phyloP scores from a whole-genome alignment of 2,329 filamentous ascomycete species.

The Diplocarpon mali region DNA sequence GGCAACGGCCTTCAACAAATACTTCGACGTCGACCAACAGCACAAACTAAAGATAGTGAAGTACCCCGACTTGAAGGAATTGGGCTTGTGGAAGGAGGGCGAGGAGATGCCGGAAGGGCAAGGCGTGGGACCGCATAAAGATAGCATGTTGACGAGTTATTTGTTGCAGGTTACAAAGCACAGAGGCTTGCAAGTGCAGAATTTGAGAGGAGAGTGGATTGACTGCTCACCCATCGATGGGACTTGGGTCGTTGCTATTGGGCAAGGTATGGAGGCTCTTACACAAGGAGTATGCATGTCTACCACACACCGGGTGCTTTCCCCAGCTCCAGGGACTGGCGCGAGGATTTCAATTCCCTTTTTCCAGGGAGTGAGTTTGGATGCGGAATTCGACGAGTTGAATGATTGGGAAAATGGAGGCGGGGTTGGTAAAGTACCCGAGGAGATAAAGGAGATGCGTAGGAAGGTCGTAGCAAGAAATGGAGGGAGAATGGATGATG shows the following conservation, averaged over 20 bases:
- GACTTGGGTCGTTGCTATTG: constrained; percentile 78
- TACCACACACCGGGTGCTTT: constrained; percentile 77
- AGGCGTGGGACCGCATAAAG: constrained; percentile 71
- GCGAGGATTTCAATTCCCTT: constrained; percentile 74
- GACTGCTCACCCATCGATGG: constrained; percentile 66
- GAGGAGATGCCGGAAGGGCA: constrained; percentile 35
- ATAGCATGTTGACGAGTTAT: constrained; percentile 74
- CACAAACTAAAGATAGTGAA: constrained; percentile 87
- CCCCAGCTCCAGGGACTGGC: constrained; percentile 56
- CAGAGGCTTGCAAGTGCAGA: constrained; percentile 71
- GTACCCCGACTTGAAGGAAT: constrained; percentile 62
- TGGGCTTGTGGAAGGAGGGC: constrained; percentile 34
- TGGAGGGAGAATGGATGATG: constrained; percentile 54
- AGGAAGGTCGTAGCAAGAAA: constrained; percentile 44
- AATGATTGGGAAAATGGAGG: constrained; percentile 51
- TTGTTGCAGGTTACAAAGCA: constrained; percentile 72
- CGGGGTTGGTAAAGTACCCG: constrained; percentile 38
- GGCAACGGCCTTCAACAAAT: constrained; percentile 58
- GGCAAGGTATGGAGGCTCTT: constrained; percentile 76
- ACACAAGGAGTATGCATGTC: constrained; percentile 72
- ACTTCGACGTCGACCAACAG: constrained; percentile 60
- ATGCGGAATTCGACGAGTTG: constrained; percentile 57
- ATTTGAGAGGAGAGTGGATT: constrained; percentile 67
- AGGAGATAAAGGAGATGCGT: constrained; percentile 50
- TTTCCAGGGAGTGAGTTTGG: constrained; percentile 76